Evolutionary conservation across 768 basidiomycete species (phyloP).

Genomic region (Russula lepida): DNA sequence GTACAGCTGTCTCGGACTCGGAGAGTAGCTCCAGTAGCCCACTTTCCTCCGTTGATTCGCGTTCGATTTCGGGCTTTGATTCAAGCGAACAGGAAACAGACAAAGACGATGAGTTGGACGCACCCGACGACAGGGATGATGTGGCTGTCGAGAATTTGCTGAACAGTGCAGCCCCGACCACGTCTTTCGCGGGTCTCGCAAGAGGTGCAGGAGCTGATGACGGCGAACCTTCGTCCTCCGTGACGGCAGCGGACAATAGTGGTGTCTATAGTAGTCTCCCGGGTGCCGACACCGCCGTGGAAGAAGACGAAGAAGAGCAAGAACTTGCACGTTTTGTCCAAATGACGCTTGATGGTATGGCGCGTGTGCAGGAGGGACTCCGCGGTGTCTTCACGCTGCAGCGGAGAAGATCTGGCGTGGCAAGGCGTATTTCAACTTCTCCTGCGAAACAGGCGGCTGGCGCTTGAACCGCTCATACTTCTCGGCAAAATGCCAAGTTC

Average conservation of each 20-base stretch:
- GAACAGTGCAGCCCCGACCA: not conserved
- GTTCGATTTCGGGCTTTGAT: not conserved
- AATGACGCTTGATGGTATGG: conserved; percentile 15
- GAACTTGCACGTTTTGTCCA: conserved; percentile 14
- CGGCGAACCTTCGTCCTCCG: conserved; percentile 8
- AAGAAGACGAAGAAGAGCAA: conserved; percentile 13
- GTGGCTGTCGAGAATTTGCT: conserved; percentile 18
- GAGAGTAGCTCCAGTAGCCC: conserved; percentile 6
- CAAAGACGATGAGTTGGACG: not conserved
- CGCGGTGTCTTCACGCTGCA: conserved; percentile 13
- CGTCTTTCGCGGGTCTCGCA: not conserved
- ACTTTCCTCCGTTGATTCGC: conserved; percentile 6
- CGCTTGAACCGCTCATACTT: not conserved
- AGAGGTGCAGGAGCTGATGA: not conserved
- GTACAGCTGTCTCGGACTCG: not conserved
- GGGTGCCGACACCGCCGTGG: not conserved
- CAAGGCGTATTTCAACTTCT: not conserved
- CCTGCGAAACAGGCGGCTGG: not conserved
- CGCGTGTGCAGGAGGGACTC: conserved; percentile 16
- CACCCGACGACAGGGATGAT: conserved; percentile 11
- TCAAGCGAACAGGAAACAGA: not conserved
- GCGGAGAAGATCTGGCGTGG: conserved; percentile 2
- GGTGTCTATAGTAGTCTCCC: not conserved
- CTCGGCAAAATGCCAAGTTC: not conserved
- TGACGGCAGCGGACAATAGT: not conserved